phyloP scores from a whole-genome alignment of 148 eudicot genomes.

The Dysphania ambrosioides region DNA sequence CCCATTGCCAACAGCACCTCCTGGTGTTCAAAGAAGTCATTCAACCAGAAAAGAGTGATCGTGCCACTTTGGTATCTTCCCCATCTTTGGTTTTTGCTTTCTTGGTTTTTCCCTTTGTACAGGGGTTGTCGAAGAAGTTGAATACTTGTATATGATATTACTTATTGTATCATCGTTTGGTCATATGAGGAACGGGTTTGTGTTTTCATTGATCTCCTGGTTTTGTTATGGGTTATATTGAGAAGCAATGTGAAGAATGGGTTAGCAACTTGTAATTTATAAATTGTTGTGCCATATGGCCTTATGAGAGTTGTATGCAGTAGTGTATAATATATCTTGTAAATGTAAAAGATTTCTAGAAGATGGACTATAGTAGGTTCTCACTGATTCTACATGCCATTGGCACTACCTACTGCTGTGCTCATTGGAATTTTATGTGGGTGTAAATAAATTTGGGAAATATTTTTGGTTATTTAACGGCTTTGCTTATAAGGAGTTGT shows the following conservation, averaged over 20 bases:
- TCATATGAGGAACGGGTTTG: slow-evolving; percentile 8
- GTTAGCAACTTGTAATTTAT: slow-evolving; percentile 16
- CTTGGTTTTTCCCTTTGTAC: neutral
- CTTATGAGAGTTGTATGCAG: slow-evolving; percentile 15
- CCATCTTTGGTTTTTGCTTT: neutral
- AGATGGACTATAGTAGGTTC: neutral
- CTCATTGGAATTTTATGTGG: neutral
- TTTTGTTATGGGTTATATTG: neutral
- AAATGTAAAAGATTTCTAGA: neutral
- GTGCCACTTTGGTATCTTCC: neutral
- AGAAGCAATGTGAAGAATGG: slow-evolving; percentile 12
- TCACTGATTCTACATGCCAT: neutral
- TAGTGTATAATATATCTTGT: neutral
- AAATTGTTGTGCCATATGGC: slow-evolving; percentile 17
- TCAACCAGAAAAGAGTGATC: slow-evolving; percentile 29
- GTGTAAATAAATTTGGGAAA: neutral
- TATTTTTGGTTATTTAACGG: no score
- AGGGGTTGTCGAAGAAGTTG: slow-evolving; percentile 13
- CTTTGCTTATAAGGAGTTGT: neutral
- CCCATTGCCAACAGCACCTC: slow-evolving; percentile 96
- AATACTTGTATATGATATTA: slow-evolving; percentile 8
- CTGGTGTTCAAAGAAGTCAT: slow-evolving; percentile 75
- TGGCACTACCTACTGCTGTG: neutral
- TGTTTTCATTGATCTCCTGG: slow-evolving; percentile 12
- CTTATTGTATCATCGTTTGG: slow-evolving; percentile 11